Conservation (phyloP, 805 yeast genomes). For the Metschnikowia reukaufii region DNA sequence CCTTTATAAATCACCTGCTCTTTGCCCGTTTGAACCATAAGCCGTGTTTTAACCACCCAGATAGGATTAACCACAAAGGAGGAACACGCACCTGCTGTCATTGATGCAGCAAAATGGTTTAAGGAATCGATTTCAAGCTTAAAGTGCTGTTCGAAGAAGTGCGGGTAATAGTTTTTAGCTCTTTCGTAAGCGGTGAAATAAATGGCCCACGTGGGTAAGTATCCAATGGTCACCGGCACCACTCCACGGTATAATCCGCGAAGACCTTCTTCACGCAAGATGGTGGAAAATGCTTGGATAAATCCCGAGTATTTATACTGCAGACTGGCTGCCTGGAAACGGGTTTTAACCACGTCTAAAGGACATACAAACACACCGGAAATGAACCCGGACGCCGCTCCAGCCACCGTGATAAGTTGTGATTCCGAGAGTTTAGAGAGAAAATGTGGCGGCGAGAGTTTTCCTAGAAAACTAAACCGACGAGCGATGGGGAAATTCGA, state of each 20-base stretch:
- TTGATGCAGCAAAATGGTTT: conserved; percentile 59
- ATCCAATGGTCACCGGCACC: conserved; percentile 89
- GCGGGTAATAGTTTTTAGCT: conserved; percentile 59
- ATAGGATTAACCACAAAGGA: conserved; percentile 89
- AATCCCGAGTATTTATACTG: conserved; percentile 53
- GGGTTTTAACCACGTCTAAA: conserved; percentile 90
- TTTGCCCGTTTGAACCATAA: conserved; percentile 77
- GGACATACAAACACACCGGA: conserved; percentile 94
- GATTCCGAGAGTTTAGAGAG: conserved; percentile 36
- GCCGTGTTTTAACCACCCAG: conserved; percentile 95
- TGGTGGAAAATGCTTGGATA: conserved; percentile 61
- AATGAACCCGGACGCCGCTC: conserved; percentile 90
- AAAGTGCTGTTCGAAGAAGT: conserved; percentile 29
- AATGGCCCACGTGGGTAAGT: conserved; percentile 97
- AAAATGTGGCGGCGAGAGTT: conserved; percentile 22
- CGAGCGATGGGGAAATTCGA: conserved; percentile 24
- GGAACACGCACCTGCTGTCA: conserved; percentile 85
- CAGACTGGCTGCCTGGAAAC: conserved; percentile 89
- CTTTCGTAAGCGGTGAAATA: conserved; percentile 88
- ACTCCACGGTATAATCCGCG: conserved; percentile 87
- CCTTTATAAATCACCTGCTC: conserved; percentile 57
- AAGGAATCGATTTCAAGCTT: conserved; percentile 26
- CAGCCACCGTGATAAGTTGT: conserved; percentile 76
- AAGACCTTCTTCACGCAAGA: conserved; percentile 74
- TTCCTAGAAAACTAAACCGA: conserved; percentile 21